Evolutionary conservation across 208 protist genomes (phyloP).

Genomic region (Trypanosoma scelopori): DNA sequence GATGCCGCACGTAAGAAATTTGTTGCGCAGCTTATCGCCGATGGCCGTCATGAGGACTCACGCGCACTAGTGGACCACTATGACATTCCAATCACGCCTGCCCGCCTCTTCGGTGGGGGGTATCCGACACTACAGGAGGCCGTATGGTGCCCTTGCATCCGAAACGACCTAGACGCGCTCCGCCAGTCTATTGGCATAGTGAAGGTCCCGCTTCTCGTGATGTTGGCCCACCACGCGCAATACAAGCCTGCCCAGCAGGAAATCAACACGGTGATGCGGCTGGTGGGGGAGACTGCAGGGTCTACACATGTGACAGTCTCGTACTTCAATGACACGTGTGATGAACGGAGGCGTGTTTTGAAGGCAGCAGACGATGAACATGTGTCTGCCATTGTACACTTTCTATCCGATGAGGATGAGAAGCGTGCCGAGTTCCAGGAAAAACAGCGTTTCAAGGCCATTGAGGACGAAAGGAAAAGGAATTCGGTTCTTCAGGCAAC

Average conservation of each 20-base stretch:
- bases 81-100: conserved; percentile 70
- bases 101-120: conserved; percentile 41
- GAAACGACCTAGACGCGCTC: conserved; percentile 31
- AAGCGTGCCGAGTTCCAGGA: conserved; percentile 30
- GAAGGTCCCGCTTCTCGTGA: conserved; percentile 54
- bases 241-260: conserved; percentile 40
- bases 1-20: conserved; percentile 31
- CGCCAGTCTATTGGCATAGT: conserved; percentile 32
- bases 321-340: conserved; percentile 61
- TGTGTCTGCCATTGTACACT: conserved; percentile 39
- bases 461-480: conserved; percentile 33
- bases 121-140: conserved; percentile 75
- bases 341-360: conserved; percentile 63
- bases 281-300: conserved; percentile 29
- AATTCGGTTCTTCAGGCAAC: conserved; percentile 25
- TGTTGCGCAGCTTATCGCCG: conserved; percentile 36
- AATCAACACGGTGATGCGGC: conserved; percentile 27
- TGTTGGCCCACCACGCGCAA: conserved; percentile 53
- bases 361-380: conserved; percentile 41
- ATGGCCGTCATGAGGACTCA: conserved; percentile 50
- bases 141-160: conserved; percentile 59
- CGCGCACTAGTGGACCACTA: conserved; percentile 47
- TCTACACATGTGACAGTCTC: conserved; percentile 46
- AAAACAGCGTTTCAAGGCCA: conserved; percentile 18
- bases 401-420: conserved; percentile 41